These are phyloP conservation scores for Ophiostoma sp. DNA, from an alignment of 2,329 filamentous ascomycete species.

Conservation along the genomic window DNA sequence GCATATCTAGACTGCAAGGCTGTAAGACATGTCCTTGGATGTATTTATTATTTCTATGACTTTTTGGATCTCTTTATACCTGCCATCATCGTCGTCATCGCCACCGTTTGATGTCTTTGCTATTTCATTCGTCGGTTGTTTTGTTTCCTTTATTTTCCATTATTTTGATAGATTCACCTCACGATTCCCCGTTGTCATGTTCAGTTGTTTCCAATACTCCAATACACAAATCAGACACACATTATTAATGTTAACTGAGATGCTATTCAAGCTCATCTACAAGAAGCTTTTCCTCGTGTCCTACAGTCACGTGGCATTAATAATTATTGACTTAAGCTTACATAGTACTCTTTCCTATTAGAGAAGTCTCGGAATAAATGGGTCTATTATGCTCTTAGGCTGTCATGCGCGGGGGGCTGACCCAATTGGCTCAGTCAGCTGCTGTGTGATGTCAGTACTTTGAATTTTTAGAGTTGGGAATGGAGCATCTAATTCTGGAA, in stretches of 20 bases:
- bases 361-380: neutral
- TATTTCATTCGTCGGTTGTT: neutral
- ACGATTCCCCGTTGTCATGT: conserved; percentile 5
- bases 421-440: neutral
- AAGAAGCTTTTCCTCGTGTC: neutral
- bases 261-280: neutral
- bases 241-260: too few relatives aligned
- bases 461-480: neutral
- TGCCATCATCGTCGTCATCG: neutral
- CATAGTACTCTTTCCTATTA: neutral
- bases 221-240: neutral
- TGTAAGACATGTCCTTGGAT: neutral
- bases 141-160: neutral
- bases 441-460: conserved; percentile 10
- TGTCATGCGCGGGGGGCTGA: neutral
- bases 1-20: conserved; percentile 22
- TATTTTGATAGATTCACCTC: neutral
- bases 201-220: neutral
- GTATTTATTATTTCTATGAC: neutral
- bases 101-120: neutral
- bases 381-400: conserved; percentile 16
- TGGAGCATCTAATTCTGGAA: neutral
- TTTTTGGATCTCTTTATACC: neutral
- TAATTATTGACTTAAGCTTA: neutral
- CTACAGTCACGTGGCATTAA: neutral